These are phyloP conservation scores for Candida pseudoglaebosa DNA, from an alignment of 805 yeast genomes.

Conservation along the genomic window DNA sequence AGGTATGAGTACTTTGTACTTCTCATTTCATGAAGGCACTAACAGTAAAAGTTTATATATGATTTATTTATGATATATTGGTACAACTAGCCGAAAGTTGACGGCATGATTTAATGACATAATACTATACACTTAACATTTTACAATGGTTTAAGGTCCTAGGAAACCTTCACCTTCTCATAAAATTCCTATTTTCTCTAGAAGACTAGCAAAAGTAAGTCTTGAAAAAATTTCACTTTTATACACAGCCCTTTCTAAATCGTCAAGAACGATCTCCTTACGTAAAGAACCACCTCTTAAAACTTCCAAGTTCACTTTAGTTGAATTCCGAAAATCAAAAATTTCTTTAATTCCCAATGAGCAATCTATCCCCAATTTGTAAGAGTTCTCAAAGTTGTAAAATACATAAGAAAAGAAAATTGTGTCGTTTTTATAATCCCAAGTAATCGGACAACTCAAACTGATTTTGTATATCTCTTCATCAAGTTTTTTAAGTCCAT, in stretches of 20 bases:
- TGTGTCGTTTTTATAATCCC: constrained; percentile 5
- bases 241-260: not conserved
- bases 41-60: too few relatives aligned
- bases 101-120: not conserved
- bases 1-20: too few relatives aligned
- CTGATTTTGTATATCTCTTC: constrained; percentile 26
- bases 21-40: too few relatives aligned
- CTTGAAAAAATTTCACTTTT: not conserved
- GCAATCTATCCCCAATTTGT: constrained; percentile 11
- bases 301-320: not conserved
- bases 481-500: constrained; percentile 19
- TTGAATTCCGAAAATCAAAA: constrained; percentile 3
- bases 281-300: constrained; percentile 1
- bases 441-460: constrained; percentile 24
- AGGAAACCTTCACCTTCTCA: not conserved
- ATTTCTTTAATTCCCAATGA: constrained; percentile 6
- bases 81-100: not conserved
- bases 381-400: constrained; percentile 12
- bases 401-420: constrained; percentile 14
- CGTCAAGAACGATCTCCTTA: not conserved
- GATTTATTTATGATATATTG: not conserved
- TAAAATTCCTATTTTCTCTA: not conserved
- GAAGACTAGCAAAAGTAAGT: not conserved
- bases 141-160: not conserved
- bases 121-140: not conserved